phyloP scores from a whole-genome alignment of 2,329 filamentous ascomycete species.

The Domatiomyces catenatus region DNA sequence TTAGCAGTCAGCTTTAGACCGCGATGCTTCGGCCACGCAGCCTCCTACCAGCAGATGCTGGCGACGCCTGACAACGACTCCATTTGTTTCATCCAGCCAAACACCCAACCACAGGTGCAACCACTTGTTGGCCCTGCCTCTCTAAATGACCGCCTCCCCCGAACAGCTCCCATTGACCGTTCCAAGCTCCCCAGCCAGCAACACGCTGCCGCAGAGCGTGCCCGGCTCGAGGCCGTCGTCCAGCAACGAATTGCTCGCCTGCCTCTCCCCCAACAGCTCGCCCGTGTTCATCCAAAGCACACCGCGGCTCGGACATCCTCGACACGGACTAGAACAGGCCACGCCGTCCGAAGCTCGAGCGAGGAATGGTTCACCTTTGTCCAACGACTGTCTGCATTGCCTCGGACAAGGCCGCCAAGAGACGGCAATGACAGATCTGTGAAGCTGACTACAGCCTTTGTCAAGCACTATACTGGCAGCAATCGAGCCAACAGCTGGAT shows the following conservation, averaged over 20 bases:
- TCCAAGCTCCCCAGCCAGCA: not conserved
- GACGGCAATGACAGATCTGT: not conserved
- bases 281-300: not conserved
- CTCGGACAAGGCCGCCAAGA: not conserved
- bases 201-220: not conserved
- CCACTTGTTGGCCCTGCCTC: not conserved
- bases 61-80: not conserved
- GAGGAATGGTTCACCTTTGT: not conserved
- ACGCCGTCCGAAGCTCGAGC: not conserved
- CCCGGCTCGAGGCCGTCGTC: not conserved
- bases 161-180: not conserved
- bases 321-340: not conserved
- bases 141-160: not conserved
- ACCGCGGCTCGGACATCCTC: not conserved
- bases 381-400: not conserved
- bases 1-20: not conserved
- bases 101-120: not conserved
- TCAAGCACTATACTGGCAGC: not conserved
- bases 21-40: not conserved
- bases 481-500: not conserved
- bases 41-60: not conserved
- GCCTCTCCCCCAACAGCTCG: not conserved
- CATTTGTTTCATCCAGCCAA: not conserved
- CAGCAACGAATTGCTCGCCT: not conserved
- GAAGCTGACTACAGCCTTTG: not conserved